These are phyloP conservation scores for Simplicillium aogashimaense DNA, from an alignment of 2,329 filamentous ascomycete genomes.

Conservation along the genomic window DNA sequence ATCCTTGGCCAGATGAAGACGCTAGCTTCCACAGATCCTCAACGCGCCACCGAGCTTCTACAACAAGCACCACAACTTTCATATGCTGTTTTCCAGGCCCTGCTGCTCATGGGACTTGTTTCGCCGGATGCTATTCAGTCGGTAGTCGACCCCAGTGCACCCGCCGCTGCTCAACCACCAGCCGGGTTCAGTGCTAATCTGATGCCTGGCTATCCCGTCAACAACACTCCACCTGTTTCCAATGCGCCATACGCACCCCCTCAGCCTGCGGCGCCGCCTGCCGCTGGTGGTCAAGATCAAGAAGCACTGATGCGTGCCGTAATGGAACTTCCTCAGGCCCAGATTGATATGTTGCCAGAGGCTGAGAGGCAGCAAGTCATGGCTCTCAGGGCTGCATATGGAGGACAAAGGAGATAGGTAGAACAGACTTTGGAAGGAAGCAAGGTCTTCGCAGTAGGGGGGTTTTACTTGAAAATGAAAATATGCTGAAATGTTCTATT, in stretches of 20 bases:
- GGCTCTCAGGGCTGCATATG: slow-evolving; percentile 58
- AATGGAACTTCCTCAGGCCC: slow-evolving; percentile 66
- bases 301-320: slow-evolving; percentile 73
- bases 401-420: slow-evolving; percentile 25
- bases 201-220: slow-evolving; percentile 26
- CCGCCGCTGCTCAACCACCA: slow-evolving; percentile 27
- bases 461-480: no score
- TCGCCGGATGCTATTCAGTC: slow-evolving; percentile 73
- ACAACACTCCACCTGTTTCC: slow-evolving; percentile 37
- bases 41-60: slow-evolving; percentile 76
- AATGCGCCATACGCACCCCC: slow-evolving; percentile 36
- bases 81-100: slow-evolving; percentile 89
- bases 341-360: slow-evolving; percentile 70
- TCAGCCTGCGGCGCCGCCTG: slow-evolving; percentile 15
- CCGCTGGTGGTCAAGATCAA: slow-evolving; percentile 42
- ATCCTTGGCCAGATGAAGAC: slow-evolving; percentile 92
- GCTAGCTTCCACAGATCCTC: slow-evolving; percentile 71
- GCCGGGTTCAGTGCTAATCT: slow-evolving; percentile 16
- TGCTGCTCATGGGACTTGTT: slow-evolving; percentile 86
- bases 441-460: no score
- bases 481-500: no score
- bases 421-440: no score
- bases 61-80: slow-evolving; percentile 83
- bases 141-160: slow-evolving; percentile 57
- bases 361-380: slow-evolving; percentile 72